Evolutionary conservation across 2,329 filamentous ascomycete species (phyloP).

Genomic region (Microdochium paspali): DNA sequence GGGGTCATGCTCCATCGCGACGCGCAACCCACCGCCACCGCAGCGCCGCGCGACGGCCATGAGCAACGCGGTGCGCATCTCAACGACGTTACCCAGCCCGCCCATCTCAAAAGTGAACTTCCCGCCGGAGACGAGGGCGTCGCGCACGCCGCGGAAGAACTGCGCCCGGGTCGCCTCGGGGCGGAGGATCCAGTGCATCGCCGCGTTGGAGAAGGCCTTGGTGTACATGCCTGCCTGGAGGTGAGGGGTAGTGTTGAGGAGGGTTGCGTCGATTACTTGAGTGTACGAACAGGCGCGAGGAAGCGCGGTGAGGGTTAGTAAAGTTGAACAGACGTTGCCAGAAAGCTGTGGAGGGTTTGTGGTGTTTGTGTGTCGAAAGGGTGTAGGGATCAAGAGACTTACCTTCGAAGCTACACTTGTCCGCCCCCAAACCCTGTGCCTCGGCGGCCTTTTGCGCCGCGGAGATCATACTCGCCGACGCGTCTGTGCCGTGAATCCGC

Average conservation of each 20-base stretch:
- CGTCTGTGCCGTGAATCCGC: conserved; percentile 47
- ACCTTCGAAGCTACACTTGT: conserved; percentile 35
- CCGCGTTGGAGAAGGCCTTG: conserved; percentile 59
- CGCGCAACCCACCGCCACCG: conserved; percentile 29
- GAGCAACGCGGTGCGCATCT: conserved; percentile 50
- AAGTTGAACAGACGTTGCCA: not conserved
- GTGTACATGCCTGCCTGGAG: conserved; percentile 29
- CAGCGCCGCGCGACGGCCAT: conserved; percentile 38
- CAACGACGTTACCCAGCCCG: conserved; percentile 57
- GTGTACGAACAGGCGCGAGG: not conserved
- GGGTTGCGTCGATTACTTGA: conserved; percentile 35
- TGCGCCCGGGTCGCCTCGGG: conserved; percentile 26
- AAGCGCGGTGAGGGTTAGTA: not conserved
- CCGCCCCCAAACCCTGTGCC: conserved; percentile 12
- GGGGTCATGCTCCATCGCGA: conserved; percentile 41
- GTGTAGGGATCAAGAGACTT: too few relatives aligned
- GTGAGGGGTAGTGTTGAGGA: conserved; percentile 21
- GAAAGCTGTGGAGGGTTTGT: not conserved
- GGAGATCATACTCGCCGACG: conserved; percentile 48
- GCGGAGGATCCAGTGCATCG: conserved; percentile 58
- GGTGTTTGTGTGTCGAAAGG: too few relatives aligned
- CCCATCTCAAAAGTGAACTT: conserved; percentile 62
- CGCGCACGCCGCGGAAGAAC: conserved; percentile 44
- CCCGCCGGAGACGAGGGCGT: conserved; percentile 44
- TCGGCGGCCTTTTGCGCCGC: conserved; percentile 33